These are phyloP conservation scores for Amesomyces nigricolor DNA, from an alignment of 2,329 filamentous ascomycete genomes.

Conservation along the genomic window DNA sequence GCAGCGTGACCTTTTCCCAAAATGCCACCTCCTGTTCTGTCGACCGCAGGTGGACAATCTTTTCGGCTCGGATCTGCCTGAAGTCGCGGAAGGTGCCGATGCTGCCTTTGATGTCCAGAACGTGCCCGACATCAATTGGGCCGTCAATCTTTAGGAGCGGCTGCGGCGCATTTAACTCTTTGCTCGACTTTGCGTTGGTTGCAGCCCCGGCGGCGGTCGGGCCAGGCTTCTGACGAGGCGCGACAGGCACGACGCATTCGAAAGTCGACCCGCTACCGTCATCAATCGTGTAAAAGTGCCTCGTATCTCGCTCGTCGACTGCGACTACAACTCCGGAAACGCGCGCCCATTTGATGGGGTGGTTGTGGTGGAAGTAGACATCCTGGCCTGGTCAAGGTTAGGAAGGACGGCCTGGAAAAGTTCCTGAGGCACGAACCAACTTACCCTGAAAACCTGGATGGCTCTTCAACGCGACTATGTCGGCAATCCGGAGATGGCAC, in stretches of 20 bases:
- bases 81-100: conserved; percentile 43
- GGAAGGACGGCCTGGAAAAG: neutral
- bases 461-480: conserved; percentile 44
- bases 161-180: neutral
- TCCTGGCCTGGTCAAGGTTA: conserved; percentile 39
- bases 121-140: conserved; percentile 45
- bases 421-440: conserved; percentile 2
- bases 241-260: conserved; percentile 36
- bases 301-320: conserved; percentile 45
- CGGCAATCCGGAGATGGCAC: conserved; percentile 49
- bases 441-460: conserved; percentile 50
- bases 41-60: conserved; percentile 41
- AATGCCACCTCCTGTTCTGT: conserved; percentile 54
- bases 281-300: conserved; percentile 54
- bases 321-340: conserved; percentile 65
- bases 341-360: conserved; percentile 71
- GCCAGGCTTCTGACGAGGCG: neutral
- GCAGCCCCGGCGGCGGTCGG: neutral
- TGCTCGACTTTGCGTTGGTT: neutral
- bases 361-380: conserved; percentile 63
- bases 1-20: conserved; percentile 51
- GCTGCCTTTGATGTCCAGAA: conserved; percentile 54
- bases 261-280: conserved; percentile 59
- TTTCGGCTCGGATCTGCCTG: conserved; percentile 49
- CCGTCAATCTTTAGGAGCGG: conserved; percentile 19